Conservation (phyloP, 225 moss, liverwort and hornwort genomes). For the Polytrichum formosum region DNA sequence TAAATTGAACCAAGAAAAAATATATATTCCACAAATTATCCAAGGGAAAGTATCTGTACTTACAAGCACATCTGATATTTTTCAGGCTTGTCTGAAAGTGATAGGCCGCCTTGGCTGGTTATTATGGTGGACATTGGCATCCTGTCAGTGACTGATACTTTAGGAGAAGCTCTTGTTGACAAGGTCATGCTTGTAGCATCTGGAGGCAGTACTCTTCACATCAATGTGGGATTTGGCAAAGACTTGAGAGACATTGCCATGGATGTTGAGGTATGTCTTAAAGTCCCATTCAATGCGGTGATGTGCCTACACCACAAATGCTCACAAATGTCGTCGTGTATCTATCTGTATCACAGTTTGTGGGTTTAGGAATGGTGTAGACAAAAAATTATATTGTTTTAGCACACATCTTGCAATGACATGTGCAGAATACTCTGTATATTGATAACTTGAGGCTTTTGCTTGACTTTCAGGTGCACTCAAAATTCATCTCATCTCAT, state of each 20-base stretch:
- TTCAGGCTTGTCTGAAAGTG: slow-evolving; percentile 27
- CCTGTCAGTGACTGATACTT: slow-evolving; percentile 70
- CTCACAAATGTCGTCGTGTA: neutral
- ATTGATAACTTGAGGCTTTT: too few species aligned
- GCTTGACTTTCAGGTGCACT: too few species aligned
- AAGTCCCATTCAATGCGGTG: neutral
- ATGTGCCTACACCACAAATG: neutral
- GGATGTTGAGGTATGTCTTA: slow-evolving; percentile 55
- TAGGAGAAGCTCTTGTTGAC: slow-evolving; percentile 65
- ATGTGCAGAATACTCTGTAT: too few species aligned
- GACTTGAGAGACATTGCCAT: slow-evolving; percentile 43
- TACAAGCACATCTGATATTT: neutral
- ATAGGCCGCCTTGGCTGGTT: slow-evolving; percentile 41
- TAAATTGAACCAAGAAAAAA: too few species aligned
- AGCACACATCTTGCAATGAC: too few species aligned
- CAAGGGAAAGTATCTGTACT: too few species aligned
- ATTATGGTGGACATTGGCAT: slow-evolving; percentile 63
- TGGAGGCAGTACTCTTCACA: slow-evolving; percentile 64
- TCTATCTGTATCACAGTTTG: too few species aligned
- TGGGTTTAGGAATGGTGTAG: too few species aligned
- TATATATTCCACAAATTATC: too few species aligned
- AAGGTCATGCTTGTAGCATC: slow-evolving; percentile 62
- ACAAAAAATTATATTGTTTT: too few species aligned
- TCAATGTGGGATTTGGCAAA: slow-evolving; percentile 60
- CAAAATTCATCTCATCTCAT: too few species aligned